phyloP scores from a whole-genome alignment of 202 grass and related monocot species.

The Dendrocalamus latiflorus region DNA sequence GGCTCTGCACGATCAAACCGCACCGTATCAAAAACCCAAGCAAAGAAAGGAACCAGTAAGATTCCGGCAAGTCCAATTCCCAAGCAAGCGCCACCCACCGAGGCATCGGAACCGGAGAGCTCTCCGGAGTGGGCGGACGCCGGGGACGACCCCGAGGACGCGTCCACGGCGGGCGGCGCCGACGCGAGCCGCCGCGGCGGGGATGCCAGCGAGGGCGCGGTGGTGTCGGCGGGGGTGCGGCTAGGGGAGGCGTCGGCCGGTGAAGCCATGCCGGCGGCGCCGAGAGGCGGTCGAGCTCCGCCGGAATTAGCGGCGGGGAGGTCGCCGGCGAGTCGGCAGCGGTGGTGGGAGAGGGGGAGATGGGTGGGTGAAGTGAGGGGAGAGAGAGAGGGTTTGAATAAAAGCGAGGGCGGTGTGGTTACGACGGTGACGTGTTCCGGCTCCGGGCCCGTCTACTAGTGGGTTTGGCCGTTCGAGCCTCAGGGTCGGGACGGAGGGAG shows the following conservation, averaged over 20 bases:
- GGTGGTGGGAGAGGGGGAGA: neutral
- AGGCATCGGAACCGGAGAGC: conserved; percentile 32
- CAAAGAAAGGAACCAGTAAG: neutral
- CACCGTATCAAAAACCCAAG: conserved; percentile 1
- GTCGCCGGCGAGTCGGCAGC: neutral
- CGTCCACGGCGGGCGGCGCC: conserved; percentile 31
- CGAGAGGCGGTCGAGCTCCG: too few relatives aligned
- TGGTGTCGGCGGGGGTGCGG: conserved; percentile 20
- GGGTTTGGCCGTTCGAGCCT: too few relatives aligned
- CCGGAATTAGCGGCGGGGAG: neutral
- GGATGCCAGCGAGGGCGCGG: conserved; percentile 36
- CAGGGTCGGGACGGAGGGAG: too few relatives aligned
- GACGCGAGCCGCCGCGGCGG: conserved; percentile 42
- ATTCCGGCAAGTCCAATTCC: conserved; percentile 30
- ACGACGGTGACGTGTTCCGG: too few relatives aligned
- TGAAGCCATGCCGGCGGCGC: conserved; percentile 32
- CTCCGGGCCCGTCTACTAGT: too few relatives aligned
- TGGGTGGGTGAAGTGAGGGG: conserved; percentile 12
- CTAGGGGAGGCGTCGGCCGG: conserved; percentile 20
- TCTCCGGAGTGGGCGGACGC: conserved; percentile 49
- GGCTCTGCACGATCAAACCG: conserved; percentile 39
- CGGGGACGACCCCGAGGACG: conserved; percentile 38
- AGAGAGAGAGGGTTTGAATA: conserved; percentile 22
- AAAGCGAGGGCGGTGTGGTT: too few relatives aligned
- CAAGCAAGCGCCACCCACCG: conserved; percentile 52